Conservation (phyloP, 257 asterid species). For the Linderniella brevidens region DNA sequence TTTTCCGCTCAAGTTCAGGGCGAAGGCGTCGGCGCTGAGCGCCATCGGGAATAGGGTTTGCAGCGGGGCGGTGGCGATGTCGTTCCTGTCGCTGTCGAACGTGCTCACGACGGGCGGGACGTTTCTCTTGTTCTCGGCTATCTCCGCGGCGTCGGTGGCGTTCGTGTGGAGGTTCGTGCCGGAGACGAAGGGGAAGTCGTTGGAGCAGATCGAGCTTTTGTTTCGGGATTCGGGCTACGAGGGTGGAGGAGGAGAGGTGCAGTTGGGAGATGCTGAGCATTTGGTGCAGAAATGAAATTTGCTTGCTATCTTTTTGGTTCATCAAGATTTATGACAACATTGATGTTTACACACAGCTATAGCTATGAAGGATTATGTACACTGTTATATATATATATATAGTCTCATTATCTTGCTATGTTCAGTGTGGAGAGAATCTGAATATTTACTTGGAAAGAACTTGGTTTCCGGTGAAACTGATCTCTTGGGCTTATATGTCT, state of each 20-base stretch:
- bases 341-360: too few relatives aligned
- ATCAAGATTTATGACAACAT: too few relatives aligned
- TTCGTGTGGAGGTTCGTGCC: conserved; percentile 53
- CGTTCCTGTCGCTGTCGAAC: conserved; percentile 62
- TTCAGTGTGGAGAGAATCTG: too few relatives aligned
- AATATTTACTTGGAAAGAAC: too few relatives aligned
- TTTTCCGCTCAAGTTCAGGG: conserved; percentile 66
- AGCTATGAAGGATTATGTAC: too few relatives aligned
- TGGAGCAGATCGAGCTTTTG: conserved; percentile 70
- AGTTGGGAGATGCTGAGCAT: conserved; percentile 58
- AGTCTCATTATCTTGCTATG: too few relatives aligned
- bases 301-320: too few relatives aligned
- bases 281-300: conserved; percentile 37
- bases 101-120: conserved; percentile 59
- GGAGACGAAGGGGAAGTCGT: conserved; percentile 84
- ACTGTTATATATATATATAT: too few relatives aligned
- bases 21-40: conserved; percentile 85
- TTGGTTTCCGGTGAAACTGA: too few relatives aligned
- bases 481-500: too few relatives aligned
- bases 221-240: conserved; percentile 33
- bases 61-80: conserved; percentile 87
- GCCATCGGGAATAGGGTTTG: conserved; percentile 85
- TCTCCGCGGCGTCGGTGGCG: conserved; percentile 45
- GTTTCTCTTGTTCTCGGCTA: conserved; percentile 39
- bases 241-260: conserved; percentile 32